These are phyloP conservation scores for Fusarium sp. DNA, from an alignment of 2,329 filamentous ascomycete genomes.

Conservation along the genomic window DNA sequence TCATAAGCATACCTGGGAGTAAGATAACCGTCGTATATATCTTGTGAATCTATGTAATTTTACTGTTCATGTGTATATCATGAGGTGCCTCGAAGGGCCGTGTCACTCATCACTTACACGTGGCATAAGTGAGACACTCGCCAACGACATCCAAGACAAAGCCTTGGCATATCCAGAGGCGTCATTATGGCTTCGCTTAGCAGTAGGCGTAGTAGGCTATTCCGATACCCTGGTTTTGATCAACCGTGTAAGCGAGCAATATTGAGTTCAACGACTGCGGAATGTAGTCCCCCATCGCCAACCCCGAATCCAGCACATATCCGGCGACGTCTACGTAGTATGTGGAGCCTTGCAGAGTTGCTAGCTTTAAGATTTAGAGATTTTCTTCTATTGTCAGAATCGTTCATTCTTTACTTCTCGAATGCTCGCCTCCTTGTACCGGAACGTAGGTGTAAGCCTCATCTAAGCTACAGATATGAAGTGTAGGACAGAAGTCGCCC, in stretches of 20 bases:
- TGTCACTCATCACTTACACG: background rate
- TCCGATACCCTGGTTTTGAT: background rate
- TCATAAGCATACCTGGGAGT: no score
- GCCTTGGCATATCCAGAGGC: background rate
- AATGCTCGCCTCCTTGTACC: background rate
- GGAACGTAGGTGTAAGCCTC: background rate
- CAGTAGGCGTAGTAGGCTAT: background rate
- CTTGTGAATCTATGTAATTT: background rate
- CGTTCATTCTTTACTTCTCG: background rate
- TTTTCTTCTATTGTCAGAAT: background rate
- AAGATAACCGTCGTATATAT: background rate
- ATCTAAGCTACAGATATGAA: background rate
- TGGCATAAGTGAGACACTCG: conserved; percentile 1
- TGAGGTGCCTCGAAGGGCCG: background rate
- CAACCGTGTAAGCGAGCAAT: background rate
- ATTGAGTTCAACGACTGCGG: conserved; percentile 1
- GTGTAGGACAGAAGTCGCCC: background rate
- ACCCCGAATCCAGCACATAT: conserved; percentile 28
- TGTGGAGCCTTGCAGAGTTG: conserved; percentile 2
- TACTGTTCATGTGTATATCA: no score
- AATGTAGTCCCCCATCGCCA: conserved; percentile 17
- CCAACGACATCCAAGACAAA: background rate
- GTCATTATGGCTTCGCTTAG: background rate
- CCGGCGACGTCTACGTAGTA: background rate
- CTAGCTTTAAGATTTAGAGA: background rate